Evolutionary conservation across 2,329 filamentous ascomycete species (phyloP), one percentile per base, ranked within the genome.

Genomic region (Neofusicoccum sp.): DNA sequence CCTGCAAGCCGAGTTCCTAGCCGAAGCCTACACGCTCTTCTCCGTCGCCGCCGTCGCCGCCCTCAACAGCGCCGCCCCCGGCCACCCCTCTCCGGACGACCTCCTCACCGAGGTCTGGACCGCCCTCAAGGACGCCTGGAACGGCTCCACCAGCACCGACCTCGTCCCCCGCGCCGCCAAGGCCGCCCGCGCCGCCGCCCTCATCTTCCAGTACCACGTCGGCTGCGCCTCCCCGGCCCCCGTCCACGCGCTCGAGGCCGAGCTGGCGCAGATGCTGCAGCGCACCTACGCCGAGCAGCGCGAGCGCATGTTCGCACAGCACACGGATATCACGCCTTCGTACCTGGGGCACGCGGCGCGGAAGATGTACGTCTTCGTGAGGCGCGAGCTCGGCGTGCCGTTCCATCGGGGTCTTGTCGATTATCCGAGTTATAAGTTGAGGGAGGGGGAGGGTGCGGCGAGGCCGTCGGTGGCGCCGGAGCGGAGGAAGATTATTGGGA

Each of bases 321-420:
- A 62, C 14, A 7, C 30, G 4, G 33, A 43, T 3, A 57, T 63
- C 48, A 65, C 65, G 11, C 59, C 63, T 3, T 16, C 28, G 4
- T 66, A 72, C 41, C 70, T 78, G 1, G 71, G 76, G 31, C 49
- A 60, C 6, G 68, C 70, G 4, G 72, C 74, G 7, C 63, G 63
- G 34, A 64, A 53, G 2, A 61, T 78, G 20, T 79, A 78, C 65
- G 47, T 41, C 3, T 74, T 72, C 59, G 72, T 78, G 6, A 71
- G 76, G 2, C 61, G 65, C 8, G 68, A 68, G 5, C 67, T 78
- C 16, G 63, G 61, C 1, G 67, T 78, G 1, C 67, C 70, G 28
- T 63, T 72, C 36, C 63, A 65, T 45, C 38, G 58, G n/a, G 68
- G 67, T 7, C 38, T 67, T 26, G 59, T 63, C 36, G 64, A 70